A percentile compares a stretch with the other conserved stretches of the same genome.
Evolutionary conservation across 1,284 basidiomycete genomes (phyloP).

Genomic region (Cryptococcus sp.): DNA sequence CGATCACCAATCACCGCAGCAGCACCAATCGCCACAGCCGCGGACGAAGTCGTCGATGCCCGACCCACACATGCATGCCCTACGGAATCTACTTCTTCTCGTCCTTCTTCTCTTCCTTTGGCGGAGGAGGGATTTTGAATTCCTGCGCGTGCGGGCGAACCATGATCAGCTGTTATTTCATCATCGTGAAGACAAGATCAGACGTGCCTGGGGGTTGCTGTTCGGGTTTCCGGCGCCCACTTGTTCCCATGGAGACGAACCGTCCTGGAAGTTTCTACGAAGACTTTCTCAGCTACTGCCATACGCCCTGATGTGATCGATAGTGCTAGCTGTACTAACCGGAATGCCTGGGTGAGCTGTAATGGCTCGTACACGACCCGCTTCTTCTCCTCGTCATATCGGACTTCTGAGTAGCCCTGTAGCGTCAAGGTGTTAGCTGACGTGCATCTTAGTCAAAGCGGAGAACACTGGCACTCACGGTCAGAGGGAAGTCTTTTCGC

Average conservation of each 20-base stretch:
- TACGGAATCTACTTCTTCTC: conserved; percentile 31
- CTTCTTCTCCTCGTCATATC: conserved; percentile 98
- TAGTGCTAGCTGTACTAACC: conserved; percentile 59
- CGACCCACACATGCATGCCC: background rate
- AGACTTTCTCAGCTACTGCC: background rate
- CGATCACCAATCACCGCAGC: too few relatives aligned
- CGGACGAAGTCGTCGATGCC: too few relatives aligned
- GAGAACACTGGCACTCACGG: conserved; percentile 59
- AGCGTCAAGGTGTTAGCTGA: background rate
- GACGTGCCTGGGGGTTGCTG: conserved; percentile 38
- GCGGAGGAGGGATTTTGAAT: conserved; percentile 54
- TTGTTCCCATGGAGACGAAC: conserved; percentile 93
- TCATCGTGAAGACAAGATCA: background rate
- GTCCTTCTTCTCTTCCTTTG: conserved; percentile 51
- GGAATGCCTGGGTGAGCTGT: conserved; percentile 97
- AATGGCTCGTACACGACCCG: conserved; percentile 97
- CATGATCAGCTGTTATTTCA: background rate
- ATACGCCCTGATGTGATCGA: background rate
- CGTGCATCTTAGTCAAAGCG: background rate
- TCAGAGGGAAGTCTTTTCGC: conserved; percentile 96
- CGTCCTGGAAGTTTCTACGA: conserved; percentile 86
- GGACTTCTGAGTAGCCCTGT: conserved; percentile 91
- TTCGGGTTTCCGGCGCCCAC: conserved; percentile 71
- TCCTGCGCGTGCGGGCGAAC: conserved; percentile 28
- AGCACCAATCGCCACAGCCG: too few relatives aligned